Evolutionary conservation across 768 basidiomycete species (phyloP), one percentile per base, ranked within the genome.

Genomic region (Leccinum variicolor): DNA sequence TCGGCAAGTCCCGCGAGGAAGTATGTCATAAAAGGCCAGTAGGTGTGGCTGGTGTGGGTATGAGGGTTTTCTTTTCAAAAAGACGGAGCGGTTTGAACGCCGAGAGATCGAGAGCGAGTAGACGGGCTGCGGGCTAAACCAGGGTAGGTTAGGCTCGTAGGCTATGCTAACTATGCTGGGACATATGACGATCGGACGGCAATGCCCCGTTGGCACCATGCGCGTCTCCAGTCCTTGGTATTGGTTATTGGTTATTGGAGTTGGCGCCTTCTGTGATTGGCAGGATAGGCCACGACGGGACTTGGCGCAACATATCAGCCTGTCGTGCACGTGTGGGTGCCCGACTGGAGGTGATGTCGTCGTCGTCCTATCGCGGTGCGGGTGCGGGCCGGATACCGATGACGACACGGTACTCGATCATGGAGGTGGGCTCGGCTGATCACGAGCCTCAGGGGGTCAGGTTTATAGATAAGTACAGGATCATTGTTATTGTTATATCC

Each of bases 11-110:
- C 56, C 51, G 63, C n/a, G 50, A 15, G 8, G 39, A 19, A 43
- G 41, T 43, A 21, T 19, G 41, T 43, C 41, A 21, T 43, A 43
- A 43, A 43, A 43, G 41, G 41, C 8, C 41, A 43, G 41, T 43
- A 43, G 41, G 41, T 43, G 41, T 19, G 41, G 41, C 41, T 11
- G 33, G 17, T 41, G 59, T 67, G 63, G 63, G 63, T 57, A 36
- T 29, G 52, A 63, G 63, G 62, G 57, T 53, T 52, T 55, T 25
- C 39, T 41, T 19, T 41, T 41, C 39, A 41, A 41, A n/a, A 34
- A 34, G 14, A 15, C 34, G 34, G 34, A 15, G 47, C 50, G 43
- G 29, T 36, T 43, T 10, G 54, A 57, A 48, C n/a, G 15, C 23
- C 34, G 48, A 9, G 36, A 41, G 41, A 43, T 43, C 41, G 41